phyloP scores from a whole-genome alignment of 345 rosid species.

The Cardamine chenopodiifolia region DNA sequence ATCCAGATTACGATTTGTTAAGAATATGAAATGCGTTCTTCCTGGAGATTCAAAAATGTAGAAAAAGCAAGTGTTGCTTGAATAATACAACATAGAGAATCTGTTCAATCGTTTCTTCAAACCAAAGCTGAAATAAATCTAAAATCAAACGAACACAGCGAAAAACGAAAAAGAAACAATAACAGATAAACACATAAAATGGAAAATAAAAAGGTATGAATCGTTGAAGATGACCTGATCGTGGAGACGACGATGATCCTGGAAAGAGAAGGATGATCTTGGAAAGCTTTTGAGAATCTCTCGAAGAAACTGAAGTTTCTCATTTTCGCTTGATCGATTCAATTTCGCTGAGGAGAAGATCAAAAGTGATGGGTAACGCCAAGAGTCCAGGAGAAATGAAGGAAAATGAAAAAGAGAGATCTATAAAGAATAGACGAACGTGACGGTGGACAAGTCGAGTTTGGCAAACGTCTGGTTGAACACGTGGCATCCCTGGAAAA shows the following conservation, averaged over 20 bases:
- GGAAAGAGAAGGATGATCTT: slow-evolving; percentile 70
- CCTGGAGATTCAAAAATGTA: background rate
- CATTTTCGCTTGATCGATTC: slow-evolving; percentile 46
- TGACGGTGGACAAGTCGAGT: slow-evolving; percentile 32
- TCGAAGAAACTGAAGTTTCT: slow-evolving; percentile 58
- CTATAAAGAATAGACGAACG: background rate
- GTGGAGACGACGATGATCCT: slow-evolving; percentile 73
- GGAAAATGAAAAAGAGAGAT: slow-evolving; percentile 9
- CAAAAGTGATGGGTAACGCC: too few species aligned
- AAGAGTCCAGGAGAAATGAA: slow-evolving; percentile 38
- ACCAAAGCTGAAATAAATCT: slow-evolving; percentile 15
- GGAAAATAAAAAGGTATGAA: slow-evolving; percentile 3
- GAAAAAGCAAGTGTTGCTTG: slow-evolving; percentile 28
- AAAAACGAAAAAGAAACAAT: background rate
- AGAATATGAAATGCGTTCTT: background rate
- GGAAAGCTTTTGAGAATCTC: slow-evolving; percentile 64
- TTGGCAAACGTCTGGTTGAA: slow-evolving; percentile 15
- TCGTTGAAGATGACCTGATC: slow-evolving; percentile 55
- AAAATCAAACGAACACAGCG: slow-evolving; percentile 12
- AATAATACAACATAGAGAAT: slow-evolving; percentile 28
- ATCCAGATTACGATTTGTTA: slow-evolving; percentile 7
- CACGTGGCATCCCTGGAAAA: slow-evolving; percentile 29
- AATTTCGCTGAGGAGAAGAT: slow-evolving; percentile 22
- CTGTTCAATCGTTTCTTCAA: background rate
- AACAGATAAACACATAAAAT: background rate